Evolutionary conservation across 2,329 filamentous ascomycete species (phyloP), one percentile per base, ranked within the genome.

Genomic region (Colletotrichum cuscutae): DNA sequence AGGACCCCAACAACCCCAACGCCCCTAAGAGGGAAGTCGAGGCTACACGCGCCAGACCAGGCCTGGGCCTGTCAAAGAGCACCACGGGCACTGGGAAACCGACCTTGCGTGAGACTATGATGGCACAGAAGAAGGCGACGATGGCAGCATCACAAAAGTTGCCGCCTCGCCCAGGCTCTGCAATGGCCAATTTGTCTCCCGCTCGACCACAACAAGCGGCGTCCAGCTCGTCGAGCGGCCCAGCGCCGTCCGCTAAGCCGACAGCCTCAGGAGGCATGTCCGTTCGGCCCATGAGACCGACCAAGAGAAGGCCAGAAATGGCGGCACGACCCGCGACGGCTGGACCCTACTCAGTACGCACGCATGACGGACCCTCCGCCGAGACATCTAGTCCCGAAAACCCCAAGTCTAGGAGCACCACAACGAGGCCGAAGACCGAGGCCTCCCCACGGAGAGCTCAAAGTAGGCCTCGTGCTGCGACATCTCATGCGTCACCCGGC

Each of bases 1-100:
- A 95, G 77, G 94, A 98, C 76, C 87, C 94, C 1, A 89, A 91
- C 78, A 98, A 98, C 77, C 94, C 94, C 9, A 93, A 94, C 79
- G 89, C 88, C 7, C 87, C 90, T 75, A 88, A 89, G 78, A 86
- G 89, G 78, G 88, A 88, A 37, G 83, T 86, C 15, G 77, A 80
- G 28, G 80, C 78, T n/a, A 81, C 82, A 53, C 88, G 90, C 3
- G 81, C 83, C 54, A 88, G 90, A 3, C 88, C 90, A 26, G 90
- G 89, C 1, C 78, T 90, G 42, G 89, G 90, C 11, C 82, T 93
- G 26, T 92, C 90, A 1, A 91, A 89, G 81, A 92, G 90, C 77
- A 91, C 89, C 15, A 89, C 87, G 80, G 84, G 86, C 3, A 80
- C 85, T 30, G 81, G 87, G 53, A 92, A 92, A 74, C 89, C 90